Percentiles rank a stretch among this genome's conserved stretches.
Evolutionary conservation across 2,329 filamentous ascomycete genomes (phyloP).

Genomic region (Colletotrichum graminicola): DNA sequence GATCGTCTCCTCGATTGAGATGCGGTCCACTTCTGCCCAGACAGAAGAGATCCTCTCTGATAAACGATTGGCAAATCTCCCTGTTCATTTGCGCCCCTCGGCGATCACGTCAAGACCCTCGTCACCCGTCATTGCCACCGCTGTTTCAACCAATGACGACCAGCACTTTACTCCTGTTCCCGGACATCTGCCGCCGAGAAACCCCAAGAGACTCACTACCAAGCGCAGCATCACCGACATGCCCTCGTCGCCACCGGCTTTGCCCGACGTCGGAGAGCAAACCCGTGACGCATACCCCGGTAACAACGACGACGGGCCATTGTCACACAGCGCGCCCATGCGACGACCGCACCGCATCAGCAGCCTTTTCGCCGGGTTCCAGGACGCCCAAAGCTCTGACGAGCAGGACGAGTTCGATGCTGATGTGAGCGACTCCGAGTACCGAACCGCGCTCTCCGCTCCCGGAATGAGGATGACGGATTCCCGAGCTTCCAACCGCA

Average conservation of each 20-base stretch:
- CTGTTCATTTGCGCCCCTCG: slow-evolving; percentile 83
- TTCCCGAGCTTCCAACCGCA: slow-evolving; percentile 57
- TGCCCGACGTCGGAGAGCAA: slow-evolving; percentile 48
- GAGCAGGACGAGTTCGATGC: slow-evolving; percentile 74
- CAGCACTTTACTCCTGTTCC: slow-evolving; percentile 65
- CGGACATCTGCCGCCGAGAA: slow-evolving; percentile 68
- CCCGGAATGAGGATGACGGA: slow-evolving; percentile 64
- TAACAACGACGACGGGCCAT: slow-evolving; percentile 83
- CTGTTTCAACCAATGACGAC: slow-evolving; percentile 51
- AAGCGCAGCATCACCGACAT: slow-evolving; percentile 62
- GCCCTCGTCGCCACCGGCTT: slow-evolving; percentile 58
- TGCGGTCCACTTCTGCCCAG: slow-evolving; percentile 73
- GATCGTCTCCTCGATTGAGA: slow-evolving; percentile 63
- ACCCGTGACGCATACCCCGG: slow-evolving; percentile 78
- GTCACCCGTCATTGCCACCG: slow-evolving; percentile 61
- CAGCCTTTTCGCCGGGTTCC: slow-evolving; percentile 87
- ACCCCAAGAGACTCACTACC: slow-evolving; percentile 66
- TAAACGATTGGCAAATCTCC: slow-evolving; percentile 79
- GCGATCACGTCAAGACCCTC: slow-evolving; percentile 73
- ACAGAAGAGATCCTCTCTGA: slow-evolving; percentile 93
- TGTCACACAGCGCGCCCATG: slow-evolving; percentile 72
- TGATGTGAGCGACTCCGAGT: slow-evolving; percentile 76
- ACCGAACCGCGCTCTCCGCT: slow-evolving; percentile 73
- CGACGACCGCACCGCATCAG: slow-evolving; percentile 81
- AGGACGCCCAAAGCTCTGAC: slow-evolving; percentile 75